A percentile compares a stretch with the other conserved stretches of the same genome.
These are phyloP conservation scores for Leccinum subtestaceum DNA, from an alignment of 768 basidiomycete genomes.

Conservation along the genomic window DNA sequence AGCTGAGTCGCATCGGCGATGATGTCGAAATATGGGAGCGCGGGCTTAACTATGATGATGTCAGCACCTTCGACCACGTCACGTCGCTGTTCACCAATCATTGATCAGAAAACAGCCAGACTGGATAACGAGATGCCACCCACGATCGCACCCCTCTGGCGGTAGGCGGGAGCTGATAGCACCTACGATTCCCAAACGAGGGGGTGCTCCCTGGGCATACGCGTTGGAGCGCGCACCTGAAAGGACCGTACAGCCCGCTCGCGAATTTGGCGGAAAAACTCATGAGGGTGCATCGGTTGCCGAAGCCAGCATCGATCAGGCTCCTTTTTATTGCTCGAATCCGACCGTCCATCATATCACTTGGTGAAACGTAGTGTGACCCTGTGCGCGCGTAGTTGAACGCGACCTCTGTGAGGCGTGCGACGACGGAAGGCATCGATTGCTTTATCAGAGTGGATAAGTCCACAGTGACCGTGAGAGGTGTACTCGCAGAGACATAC, in stretches of 20 bases:
- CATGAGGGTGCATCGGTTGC: constrained; percentile 92
- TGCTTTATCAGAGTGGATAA: constrained; percentile 68
- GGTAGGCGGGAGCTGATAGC: constrained; percentile 90
- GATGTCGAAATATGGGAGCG: constrained; percentile 94
- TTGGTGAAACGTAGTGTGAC: constrained; percentile 75
- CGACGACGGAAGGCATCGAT: constrained; percentile 51
- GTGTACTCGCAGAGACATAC: constrained; percentile 99
- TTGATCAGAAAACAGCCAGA: neutral
- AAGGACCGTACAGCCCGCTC: constrained; percentile 91
- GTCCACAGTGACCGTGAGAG: constrained; percentile 94
- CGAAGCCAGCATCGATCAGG: constrained; percentile 79
- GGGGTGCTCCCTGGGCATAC: constrained; percentile 47
- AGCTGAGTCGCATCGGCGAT: constrained; percentile 83
- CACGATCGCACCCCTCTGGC: constrained; percentile 91
- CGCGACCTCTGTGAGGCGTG: constrained; percentile 46
- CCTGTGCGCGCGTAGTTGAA: constrained; percentile 39
- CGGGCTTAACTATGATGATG: constrained; percentile 98
- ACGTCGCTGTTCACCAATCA: constrained; percentile 55
- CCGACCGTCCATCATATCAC: constrained; percentile 96
- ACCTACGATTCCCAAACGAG: constrained; percentile 92
- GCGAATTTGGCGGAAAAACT: too few species aligned
- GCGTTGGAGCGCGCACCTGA: constrained; percentile 52
- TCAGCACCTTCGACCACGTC: constrained; percentile 94
- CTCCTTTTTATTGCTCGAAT: constrained; percentile 85
- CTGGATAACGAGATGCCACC: constrained; percentile 29